phyloP scores from a whole-genome alignment of 768 basidiomycete species.

The Rhizopogon sp. region DNA sequence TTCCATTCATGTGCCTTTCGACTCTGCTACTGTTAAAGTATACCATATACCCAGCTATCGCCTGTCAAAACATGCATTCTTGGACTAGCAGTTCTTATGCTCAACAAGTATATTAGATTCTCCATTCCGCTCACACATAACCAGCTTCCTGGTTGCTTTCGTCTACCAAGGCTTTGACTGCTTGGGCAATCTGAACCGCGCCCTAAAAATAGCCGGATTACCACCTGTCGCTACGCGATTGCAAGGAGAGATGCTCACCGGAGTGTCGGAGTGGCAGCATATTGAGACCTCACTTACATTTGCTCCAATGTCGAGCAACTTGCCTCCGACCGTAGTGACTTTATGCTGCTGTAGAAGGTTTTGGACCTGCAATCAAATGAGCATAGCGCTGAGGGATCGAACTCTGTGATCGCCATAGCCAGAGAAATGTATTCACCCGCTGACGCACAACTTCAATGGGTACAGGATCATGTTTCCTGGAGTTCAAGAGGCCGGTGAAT shows the following conservation, averaged over 20 bases:
- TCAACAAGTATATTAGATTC: background rate
- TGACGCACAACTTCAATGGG: slow-evolving; percentile 34
- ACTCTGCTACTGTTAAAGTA: background rate
- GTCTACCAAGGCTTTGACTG: slow-evolving; percentile 53
- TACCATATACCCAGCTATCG: background rate
- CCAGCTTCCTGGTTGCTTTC: slow-evolving; percentile 39
- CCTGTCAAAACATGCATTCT: background rate
- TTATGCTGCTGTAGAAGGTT: slow-evolving; percentile 36
- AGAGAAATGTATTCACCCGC: slow-evolving; percentile 30
- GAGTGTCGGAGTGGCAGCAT: slow-evolving; percentile 63
- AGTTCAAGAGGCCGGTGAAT: background rate
- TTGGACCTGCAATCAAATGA: slow-evolving; percentile 31
- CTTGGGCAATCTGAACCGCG: slow-evolving; percentile 45
- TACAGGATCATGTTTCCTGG: slow-evolving; percentile 50
- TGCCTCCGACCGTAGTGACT: slow-evolving; percentile 44
- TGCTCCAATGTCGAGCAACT: slow-evolving; percentile 36
- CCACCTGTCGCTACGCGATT: background rate
- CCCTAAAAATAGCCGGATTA: slow-evolving; percentile 29
- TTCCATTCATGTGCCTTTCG: background rate
- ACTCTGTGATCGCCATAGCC: background rate
- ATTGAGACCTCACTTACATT: slow-evolving; percentile 50
- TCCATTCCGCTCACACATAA: slow-evolving; percentile 10
- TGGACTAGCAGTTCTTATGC: background rate
- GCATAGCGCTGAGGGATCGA: background rate
- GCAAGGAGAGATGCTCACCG: slow-evolving; percentile 32